phyloP scores from a whole-genome alignment of 306 rosid genomes.

The Lathyrus oleraceus region DNA sequence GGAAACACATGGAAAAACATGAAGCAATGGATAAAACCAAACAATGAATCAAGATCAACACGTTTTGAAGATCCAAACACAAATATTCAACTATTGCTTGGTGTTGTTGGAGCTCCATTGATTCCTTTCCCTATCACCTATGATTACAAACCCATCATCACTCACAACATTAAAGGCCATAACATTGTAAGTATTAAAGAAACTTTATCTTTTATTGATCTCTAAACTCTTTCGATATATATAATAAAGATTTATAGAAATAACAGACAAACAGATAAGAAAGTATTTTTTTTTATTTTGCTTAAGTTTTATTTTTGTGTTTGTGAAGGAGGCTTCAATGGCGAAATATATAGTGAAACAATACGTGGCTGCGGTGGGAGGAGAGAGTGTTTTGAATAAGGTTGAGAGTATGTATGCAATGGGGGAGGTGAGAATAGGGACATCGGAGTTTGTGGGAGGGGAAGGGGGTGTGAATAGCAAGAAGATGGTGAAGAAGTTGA shows the following conservation, averaged over 20 bases:
- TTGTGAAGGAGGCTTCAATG: slow-evolving; percentile 71
- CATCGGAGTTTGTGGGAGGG: slow-evolving; percentile 65
- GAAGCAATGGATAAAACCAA: slow-evolving; percentile 81
- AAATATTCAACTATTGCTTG: slow-evolving; percentile 70
- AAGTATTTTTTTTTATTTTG: background rate
- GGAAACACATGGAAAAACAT: slow-evolving; percentile 61
- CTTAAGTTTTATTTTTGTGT: background rate
- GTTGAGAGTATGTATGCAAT: slow-evolving; percentile 89
- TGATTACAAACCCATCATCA: slow-evolving; percentile 54
- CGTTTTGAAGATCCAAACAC: slow-evolving; percentile 54
- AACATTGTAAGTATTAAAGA: slow-evolving; percentile 56
- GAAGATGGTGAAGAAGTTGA: slow-evolving; percentile 48
- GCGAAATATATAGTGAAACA: slow-evolving; percentile 91
- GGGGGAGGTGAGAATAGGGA: slow-evolving; percentile 87
- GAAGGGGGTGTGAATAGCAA: slow-evolving; percentile 43
- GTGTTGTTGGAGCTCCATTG: slow-evolving; percentile 86
- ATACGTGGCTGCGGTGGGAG: slow-evolving; percentile 89
- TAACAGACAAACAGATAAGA: too few species aligned
- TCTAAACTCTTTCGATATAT: too few species aligned
- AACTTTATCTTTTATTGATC: background rate
- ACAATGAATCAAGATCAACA: slow-evolving; percentile 43
- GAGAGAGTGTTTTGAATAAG: slow-evolving; percentile 61
- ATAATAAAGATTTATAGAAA: too few species aligned
- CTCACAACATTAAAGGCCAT: slow-evolving; percentile 53
- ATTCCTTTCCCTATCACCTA: slow-evolving; percentile 61